Percentiles rank a stretch among this genome's conserved stretches.
phyloP scores from a whole-genome alignment of 1,139 yeast species.

The Candida anutae region DNA sequence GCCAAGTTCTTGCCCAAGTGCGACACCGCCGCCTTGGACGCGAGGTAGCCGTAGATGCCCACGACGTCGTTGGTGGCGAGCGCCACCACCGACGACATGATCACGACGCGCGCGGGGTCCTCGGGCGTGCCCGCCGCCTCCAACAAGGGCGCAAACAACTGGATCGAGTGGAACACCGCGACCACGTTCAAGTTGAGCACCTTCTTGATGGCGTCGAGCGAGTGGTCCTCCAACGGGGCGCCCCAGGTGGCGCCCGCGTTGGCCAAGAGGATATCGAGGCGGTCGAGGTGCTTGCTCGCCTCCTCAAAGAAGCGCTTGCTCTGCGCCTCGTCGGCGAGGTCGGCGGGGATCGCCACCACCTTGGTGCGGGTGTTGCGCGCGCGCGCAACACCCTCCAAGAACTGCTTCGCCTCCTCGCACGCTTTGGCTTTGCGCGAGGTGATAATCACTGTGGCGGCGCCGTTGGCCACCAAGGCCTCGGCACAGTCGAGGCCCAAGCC shows the following conservation, averaged over 20 bases:
- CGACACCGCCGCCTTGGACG: conserved; percentile 72
- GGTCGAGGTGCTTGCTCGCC: conserved; percentile 32
- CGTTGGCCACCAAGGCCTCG: conserved; percentile 55
- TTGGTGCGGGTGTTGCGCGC: conserved; percentile 34
- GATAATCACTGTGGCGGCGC: conserved; percentile 56
- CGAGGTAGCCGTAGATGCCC: conserved; percentile 63
- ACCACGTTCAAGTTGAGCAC: conserved; percentile 58
- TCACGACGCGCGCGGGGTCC: conserved; percentile 60
- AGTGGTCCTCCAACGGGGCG: conserved; percentile 53
- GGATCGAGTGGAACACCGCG: conserved; percentile 66
- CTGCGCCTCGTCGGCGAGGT: conserved; percentile 47
- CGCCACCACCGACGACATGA: conserved; percentile 59
- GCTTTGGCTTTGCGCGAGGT: conserved; percentile 62
- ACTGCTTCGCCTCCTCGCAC: conserved; percentile 50
- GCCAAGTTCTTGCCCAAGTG: conserved; percentile 64
- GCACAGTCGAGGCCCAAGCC: conserved; percentile 70
- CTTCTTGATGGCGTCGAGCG: conserved; percentile 56
- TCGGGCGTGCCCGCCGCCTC: conserved; percentile 45
- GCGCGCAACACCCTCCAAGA: conserved; percentile 41
- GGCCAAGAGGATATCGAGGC: conserved; percentile 60
- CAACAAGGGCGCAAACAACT: conserved; percentile 52
- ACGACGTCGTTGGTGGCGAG: conserved; percentile 37
- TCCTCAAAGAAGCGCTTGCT: conserved; percentile 38
- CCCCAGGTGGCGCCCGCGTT: conserved; percentile 87
- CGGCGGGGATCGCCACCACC: conserved; percentile 54